These are phyloP conservation scores for Lepraria neglecta DNA, from an alignment of 495 filamentous ascomycete genomes.

Conservation along the genomic window DNA sequence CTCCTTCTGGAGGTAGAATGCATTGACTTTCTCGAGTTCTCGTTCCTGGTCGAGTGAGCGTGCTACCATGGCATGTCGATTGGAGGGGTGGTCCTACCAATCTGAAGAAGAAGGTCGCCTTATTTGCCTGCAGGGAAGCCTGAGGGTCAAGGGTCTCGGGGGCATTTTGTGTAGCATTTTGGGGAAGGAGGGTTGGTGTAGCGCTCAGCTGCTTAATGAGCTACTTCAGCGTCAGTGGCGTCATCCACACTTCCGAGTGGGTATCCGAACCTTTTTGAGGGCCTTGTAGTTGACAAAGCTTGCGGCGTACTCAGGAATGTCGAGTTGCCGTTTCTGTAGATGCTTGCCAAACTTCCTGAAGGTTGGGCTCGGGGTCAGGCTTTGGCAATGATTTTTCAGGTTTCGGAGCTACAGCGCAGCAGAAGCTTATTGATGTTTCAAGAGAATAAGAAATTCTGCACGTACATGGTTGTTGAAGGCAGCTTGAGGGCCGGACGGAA, in stretches of 20 bases:
- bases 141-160: constrained; percentile 63
- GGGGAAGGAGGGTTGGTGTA: constrained; percentile 72
- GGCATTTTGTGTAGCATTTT: constrained; percentile 52
- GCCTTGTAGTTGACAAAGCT: constrained; percentile 99
- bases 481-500: background rate
- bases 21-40: constrained; percentile 97
- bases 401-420: background rate
- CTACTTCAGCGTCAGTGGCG: constrained; percentile 41
- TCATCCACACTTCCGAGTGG: background rate
- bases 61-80: background rate
- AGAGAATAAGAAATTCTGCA: constrained; percentile 10
- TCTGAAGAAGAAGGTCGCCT: constrained; percentile 97
- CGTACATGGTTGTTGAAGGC: constrained; percentile 20
- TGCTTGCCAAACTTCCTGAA: constrained; percentile 98
- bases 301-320: constrained; percentile 97
- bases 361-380: constrained; percentile 19
- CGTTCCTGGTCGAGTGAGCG: constrained; percentile 58
- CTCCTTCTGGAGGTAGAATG: constrained; percentile 96
- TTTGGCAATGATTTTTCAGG: background rate
- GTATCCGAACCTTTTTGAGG: constrained; percentile 74
- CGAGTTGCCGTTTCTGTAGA: constrained; percentile 96
- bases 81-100: constrained; percentile 52
- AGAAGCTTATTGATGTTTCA: constrained; percentile 1
- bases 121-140: constrained; percentile 89
- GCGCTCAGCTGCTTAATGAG: constrained; percentile 97